Conservation (phyloP, 1,139 yeast species). For the Pichia norvegensis region DNA sequence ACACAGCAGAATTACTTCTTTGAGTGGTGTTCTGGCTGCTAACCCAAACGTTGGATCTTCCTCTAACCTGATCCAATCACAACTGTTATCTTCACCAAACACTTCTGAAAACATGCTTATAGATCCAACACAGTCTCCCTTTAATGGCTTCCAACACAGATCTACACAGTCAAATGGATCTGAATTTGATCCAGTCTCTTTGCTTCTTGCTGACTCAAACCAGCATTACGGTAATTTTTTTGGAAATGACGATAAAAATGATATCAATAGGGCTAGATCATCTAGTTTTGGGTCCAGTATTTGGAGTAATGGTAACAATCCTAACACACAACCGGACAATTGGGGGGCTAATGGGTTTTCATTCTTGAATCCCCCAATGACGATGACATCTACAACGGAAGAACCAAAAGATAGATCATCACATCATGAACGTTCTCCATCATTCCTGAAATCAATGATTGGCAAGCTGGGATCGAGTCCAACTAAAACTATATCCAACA, state of each 20-base stretch:
- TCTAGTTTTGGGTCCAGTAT: slow-evolving; percentile 29
- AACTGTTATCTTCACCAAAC: neutral
- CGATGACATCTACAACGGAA: slow-evolving; percentile 7
- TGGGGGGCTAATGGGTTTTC: slow-evolving; percentile 9
- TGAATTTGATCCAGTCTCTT: slow-evolving; percentile 10
- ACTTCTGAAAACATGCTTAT: neutral
- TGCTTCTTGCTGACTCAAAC: slow-evolving; percentile 11
- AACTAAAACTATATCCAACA: slow-evolving; percentile 22
- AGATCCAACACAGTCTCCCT: slow-evolving; percentile 11
- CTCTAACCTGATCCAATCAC: neutral
- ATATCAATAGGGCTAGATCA: slow-evolving; percentile 1
- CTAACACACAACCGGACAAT: neutral
- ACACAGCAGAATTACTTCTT: slow-evolving; percentile 13
- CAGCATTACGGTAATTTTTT: slow-evolving; percentile 20
- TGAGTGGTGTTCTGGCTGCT: slow-evolving; percentile 11
- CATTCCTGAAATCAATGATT: slow-evolving; percentile 24
- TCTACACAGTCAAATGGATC: neutral
- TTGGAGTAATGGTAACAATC: slow-evolving; percentile 23
- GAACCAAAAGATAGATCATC: neutral
- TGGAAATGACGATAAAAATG: slow-evolving; percentile 2
- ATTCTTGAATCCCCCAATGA: slow-evolving; percentile 15
- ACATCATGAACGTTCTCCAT: slow-evolving; percentile 20
- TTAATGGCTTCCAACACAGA: slow-evolving; percentile 2
- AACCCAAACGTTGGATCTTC: neutral
- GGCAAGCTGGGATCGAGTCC: slow-evolving; percentile 28